Evolutionary conservation across 352 stramenopile genomes (phyloP).

Genomic region (Globisporangium polare): DNA sequence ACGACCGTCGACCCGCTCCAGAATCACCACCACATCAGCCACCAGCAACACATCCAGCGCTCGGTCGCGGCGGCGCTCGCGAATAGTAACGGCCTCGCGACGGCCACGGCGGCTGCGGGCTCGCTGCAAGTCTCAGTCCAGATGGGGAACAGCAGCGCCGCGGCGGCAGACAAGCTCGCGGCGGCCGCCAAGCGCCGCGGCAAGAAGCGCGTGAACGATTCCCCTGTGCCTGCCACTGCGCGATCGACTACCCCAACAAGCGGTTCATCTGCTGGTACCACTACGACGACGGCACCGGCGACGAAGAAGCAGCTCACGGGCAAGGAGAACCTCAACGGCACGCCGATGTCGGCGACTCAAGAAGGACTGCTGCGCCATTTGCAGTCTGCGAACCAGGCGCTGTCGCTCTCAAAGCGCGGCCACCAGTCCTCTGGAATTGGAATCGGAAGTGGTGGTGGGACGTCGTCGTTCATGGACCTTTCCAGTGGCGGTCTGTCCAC

Average conservation of each 20-base stretch:
- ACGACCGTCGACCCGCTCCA: conserved; percentile 10
- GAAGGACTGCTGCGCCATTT: conserved; percentile 64
- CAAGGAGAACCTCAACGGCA: conserved; percentile 22
- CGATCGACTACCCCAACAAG: neutral
- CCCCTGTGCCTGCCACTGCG: conserved; percentile 16
- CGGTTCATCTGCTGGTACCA: neutral
- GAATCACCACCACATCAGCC: conserved; percentile 4
- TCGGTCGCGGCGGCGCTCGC: neutral
- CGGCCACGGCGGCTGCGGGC: conserved; percentile 13
- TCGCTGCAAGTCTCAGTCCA: conserved; percentile 18
- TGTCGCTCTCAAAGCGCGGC: conserved; percentile 47
- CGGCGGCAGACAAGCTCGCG: conserved; percentile 11
- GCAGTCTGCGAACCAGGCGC: conserved; percentile 66
- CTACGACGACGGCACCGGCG: conserved; percentile 15
- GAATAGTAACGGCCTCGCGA: conserved; percentile 9
- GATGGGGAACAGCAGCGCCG: neutral
- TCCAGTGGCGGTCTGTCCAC: conserved; percentile 15
- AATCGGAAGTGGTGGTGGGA: neutral
- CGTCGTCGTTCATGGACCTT: conserved; percentile 2
- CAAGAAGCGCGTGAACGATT: conserved; percentile 57
- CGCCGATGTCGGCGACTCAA: conserved; percentile 45
- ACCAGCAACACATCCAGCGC: neutral
- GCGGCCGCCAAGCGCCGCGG: conserved; percentile 30
- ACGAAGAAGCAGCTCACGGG: conserved; percentile 23
- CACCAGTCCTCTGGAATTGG: conserved; percentile 19